Percentiles rank a stretch among this genome's conserved stretches.
These are phyloP conservation scores for Apiotrichum akiyoshidainum DNA, from an alignment of 1,284 basidiomycete species.

Conservation along the genomic window DNA sequence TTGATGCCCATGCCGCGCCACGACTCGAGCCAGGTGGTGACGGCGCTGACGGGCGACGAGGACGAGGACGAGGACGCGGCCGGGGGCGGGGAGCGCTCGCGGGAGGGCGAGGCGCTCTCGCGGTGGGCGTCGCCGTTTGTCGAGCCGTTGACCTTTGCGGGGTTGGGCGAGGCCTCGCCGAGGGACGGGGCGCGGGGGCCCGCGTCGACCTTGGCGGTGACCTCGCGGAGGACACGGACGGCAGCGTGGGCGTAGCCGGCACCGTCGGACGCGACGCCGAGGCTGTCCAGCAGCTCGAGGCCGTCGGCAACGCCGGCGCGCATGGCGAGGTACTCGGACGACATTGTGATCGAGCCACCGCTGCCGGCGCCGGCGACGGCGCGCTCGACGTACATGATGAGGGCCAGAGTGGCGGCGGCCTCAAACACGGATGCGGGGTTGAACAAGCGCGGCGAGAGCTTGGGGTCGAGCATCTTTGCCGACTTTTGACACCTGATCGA, in stretches of 20 bases:
- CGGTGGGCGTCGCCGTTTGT: constrained; percentile 6
- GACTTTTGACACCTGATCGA: constrained; percentile 39
- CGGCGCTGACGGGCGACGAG: constrained; percentile 4
- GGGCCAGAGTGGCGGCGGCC: constrained; percentile 33
- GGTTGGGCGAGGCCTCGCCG: constrained; percentile 1
- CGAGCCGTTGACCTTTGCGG: constrained; percentile 9
- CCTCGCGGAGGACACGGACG: constrained; percentile 33
- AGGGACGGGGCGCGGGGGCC: constrained; percentile 9
- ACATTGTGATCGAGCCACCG: constrained; percentile 14
- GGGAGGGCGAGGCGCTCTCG: neutral
- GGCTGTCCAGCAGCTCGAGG: constrained; percentile 41
- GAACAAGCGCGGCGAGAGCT: constrained; percentile 39
- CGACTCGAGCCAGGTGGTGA: constrained; percentile 32
- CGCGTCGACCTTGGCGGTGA: constrained; percentile 22
- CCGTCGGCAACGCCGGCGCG: constrained; percentile 39
- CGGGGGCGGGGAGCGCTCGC: neutral
- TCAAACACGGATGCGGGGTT: constrained; percentile 41
- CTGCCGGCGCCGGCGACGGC: constrained; percentile 18
- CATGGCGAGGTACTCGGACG: constrained; percentile 30
- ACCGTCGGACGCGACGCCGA: constrained; percentile 17
- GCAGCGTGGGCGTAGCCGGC: constrained; percentile 29
- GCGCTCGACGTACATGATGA: constrained; percentile 42
- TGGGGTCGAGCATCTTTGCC: constrained; percentile 43
- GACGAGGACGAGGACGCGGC: neutral
- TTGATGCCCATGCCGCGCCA: constrained; percentile 28